Base-by-base conservation (phyloP, 192 early-diverging fungal genomes). In the Coemansia sp. region DNA sequence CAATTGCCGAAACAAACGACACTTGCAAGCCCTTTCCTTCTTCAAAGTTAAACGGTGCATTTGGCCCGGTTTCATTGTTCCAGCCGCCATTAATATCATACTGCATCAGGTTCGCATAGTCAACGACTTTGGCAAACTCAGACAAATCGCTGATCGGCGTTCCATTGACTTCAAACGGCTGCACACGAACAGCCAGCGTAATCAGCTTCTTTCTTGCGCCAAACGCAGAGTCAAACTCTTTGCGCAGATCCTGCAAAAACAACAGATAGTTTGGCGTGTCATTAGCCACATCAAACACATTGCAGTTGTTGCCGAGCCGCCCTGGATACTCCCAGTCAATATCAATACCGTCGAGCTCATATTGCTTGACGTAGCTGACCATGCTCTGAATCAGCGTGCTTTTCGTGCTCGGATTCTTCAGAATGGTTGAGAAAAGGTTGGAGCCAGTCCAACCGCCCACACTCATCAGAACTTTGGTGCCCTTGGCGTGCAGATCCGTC, bases 241-340 rank as follows among this genome's bases (percentile, higher is more conserved):
- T 19, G 61, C 60, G 84, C 80, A 93, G 66, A 21, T 86, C 85
- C 58, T 82, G 45, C 23, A 93, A 70, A 9, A 93, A 77, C 12
- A 22, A 58, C 7, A 86, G 72, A 56, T 84, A 90, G 74, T 93
- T 90, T 9, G 77, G 76, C 12, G 85, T 75, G 62, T 93, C 91
- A 56, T 87, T 85, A 0, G 63, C 67, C 0, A 50, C 58, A 66
- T 88, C 86, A 51, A 84, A 67, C 1, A 60, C 62, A 43, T 79
- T 84, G 37, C 76, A 75, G 21, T 55, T 66, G 24, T 73, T 49
- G 29, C 83, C 86, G 24, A 67, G 45, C 17, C 82, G 67, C 2
- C 84, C 83, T 2, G 85, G 90, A 61, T 87, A 90, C 70, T 92
- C 90, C 85, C 81, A 90, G 66, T 91, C 91, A 60, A 91, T 84